A percentile compares a stretch with the other conserved stretches of the same genome.
Conservation (phyloP, 345 rosid genomes). For the Rubroshorea leprosula region DNA sequence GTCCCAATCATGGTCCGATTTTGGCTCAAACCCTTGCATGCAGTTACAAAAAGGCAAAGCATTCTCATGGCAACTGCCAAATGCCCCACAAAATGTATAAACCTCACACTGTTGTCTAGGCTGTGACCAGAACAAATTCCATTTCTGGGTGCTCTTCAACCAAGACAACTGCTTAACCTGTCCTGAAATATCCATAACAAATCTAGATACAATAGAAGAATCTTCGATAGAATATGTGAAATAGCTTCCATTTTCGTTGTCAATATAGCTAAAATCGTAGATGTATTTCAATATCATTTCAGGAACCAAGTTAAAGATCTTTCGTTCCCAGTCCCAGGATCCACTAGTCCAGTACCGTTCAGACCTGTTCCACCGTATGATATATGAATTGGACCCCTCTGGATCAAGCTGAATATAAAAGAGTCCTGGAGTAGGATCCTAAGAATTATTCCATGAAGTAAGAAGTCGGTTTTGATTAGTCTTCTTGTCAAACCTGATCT, state of each 20-base stretch:
- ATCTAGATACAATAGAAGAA: slow-evolving; percentile 23
- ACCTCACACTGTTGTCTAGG: slow-evolving; percentile 76
- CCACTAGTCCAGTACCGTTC: slow-evolving; percentile 55
- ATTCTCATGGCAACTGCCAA: slow-evolving; percentile 44
- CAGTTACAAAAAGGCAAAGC: slow-evolving; percentile 46
- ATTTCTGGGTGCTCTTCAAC: slow-evolving; percentile 21
- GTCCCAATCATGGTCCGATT: slow-evolving; percentile 36
- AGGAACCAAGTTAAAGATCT: slow-evolving; percentile 24
- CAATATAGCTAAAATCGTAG: slow-evolving; percentile 21
- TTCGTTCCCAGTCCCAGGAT: too few species aligned
- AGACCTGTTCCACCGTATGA: slow-evolving; percentile 46
- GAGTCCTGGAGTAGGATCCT: slow-evolving; percentile 63
- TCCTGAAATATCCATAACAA: too few species aligned
- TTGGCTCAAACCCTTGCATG: slow-evolving; percentile 38
- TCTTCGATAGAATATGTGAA: slow-evolving; percentile 25
- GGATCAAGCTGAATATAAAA: slow-evolving; percentile 60
- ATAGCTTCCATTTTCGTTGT: slow-evolving; percentile 27
- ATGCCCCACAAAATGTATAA: too few species aligned
- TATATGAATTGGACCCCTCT: slow-evolving; percentile 43
- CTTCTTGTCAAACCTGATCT: slow-evolving; percentile 37
- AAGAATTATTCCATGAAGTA: slow-evolving; percentile 51
- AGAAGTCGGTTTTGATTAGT: slow-evolving; percentile 30
- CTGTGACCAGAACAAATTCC: slow-evolving; percentile 70
- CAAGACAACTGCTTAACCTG: slow-evolving; percentile 39
- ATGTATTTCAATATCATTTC: slow-evolving; percentile 18